Evolutionary conservation across 2,329 filamentous ascomycete genomes (phyloP), one percentile per base, ranked within the genome.

Genomic region (Neoascochyta sp.): DNA sequence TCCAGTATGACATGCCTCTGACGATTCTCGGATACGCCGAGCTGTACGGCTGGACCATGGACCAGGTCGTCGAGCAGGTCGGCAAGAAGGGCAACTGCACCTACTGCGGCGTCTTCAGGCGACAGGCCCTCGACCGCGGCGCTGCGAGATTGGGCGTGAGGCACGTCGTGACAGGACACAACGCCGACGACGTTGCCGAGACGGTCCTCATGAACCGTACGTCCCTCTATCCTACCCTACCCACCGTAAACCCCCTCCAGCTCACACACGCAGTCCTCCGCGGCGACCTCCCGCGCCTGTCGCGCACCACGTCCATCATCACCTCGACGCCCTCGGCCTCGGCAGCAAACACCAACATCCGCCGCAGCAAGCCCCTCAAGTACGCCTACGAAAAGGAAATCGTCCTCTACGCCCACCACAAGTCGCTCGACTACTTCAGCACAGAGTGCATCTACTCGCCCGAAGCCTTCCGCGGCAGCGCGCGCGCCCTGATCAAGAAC

Each of bases 341-440:
- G n/a, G 22, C 82, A 79, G 50, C 55, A 23, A 52, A 59, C n/a
- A 88, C 85, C 36, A 87, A 93, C 39, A 90, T 95, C 45, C 93
- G 94, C 69, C 78, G 92, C 44, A 94, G 86, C 66, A 98, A 98
- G 66, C 92, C 92, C 9, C 73, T 98, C 24, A 96, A 98, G 63
- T 98, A 96, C 61, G 89, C 90, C 2, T 98, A 96, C 58, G 92
- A 98, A 61, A 98, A 98, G 67, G 92, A 98, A 60, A 98, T 98
- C 47, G 92, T 98, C 11, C 73, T 98, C 5, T 98, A 98, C 59
- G 92, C 92, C 4, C 86, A 96, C 58, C 88, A 98, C 69, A 94
- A 92, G 65, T 89, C 89, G 62, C 73, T 98, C 43, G 89, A 96
- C 60, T 98, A 98, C 66, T 98, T 98, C 66, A 95, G 82, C 54